Percentiles rank a stretch among this genome's conserved stretches.
These are phyloP conservation scores for Aspergillus bridgeri DNA, from an alignment of 495 filamentous ascomycete genomes.

Conservation along the genomic window DNA sequence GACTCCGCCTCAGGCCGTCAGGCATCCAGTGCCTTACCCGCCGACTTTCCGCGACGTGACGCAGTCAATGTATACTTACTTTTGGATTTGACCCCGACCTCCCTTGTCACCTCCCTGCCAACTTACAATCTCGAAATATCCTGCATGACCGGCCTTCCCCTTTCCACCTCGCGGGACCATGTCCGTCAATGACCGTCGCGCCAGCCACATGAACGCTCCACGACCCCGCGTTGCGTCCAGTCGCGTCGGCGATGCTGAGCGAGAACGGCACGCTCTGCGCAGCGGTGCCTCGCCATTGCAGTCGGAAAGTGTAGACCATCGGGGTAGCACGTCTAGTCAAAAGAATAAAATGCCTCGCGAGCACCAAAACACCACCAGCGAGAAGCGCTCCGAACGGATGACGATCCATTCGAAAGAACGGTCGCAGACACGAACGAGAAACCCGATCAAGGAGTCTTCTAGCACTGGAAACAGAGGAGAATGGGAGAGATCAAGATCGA, in stretches of 20 bases:
- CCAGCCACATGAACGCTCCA: constrained; percentile 43
- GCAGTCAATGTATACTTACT: constrained; percentile 4
- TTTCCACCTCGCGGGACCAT: constrained; percentile 32
- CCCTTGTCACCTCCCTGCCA: neutral
- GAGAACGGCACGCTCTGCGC: constrained; percentile 30
- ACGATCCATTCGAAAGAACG: constrained; percentile 65
- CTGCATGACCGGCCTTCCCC: constrained; percentile 22
- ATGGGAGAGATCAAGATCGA: constrained; percentile 42
- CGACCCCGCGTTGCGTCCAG: constrained; percentile 46
- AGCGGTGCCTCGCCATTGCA: constrained; percentile 33
- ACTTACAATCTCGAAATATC: constrained; percentile 1
- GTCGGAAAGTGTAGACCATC: constrained; percentile 34
- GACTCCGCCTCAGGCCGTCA: constrained; percentile 29
- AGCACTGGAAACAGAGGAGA: constrained; percentile 40
- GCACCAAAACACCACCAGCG: constrained; percentile 27
- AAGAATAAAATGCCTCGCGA: constrained; percentile 35
- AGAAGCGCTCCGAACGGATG: constrained; percentile 40
- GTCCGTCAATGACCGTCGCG: constrained; percentile 46
- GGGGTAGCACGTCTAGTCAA: constrained; percentile 34
- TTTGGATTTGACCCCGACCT: constrained; percentile 1
- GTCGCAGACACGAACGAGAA: constrained; percentile 57
- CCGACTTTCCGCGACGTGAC: constrained; percentile 8
- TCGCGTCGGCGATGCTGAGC: constrained; percentile 43
- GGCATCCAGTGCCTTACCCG: constrained; percentile 21
- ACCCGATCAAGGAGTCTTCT: constrained; percentile 59